These are phyloP conservation scores for Carallia pectinifolia DNA, from an alignment of 345 rosid genomes.

Conservation along the genomic window DNA sequence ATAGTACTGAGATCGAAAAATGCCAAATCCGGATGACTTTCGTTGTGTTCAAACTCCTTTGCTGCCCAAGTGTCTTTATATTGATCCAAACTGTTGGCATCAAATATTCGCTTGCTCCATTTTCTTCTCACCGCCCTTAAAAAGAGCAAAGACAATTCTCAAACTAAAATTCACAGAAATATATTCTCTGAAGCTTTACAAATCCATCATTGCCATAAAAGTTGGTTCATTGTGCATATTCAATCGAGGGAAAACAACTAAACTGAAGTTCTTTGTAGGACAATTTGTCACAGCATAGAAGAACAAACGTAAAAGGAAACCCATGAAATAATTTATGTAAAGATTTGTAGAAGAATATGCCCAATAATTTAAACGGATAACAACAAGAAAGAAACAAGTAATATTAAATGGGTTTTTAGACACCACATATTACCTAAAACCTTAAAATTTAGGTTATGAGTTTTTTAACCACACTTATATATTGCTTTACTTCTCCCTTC, in stretches of 20 bases:
- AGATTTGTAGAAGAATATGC: no score
- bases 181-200: not conserved
- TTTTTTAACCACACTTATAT: no score
- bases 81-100: not conserved
- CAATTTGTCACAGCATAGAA: not conserved
- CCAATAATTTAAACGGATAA: no score
- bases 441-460: no score
- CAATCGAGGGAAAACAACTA: not conserved
- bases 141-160: not conserved
- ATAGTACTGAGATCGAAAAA: conserved; percentile 26
- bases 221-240: no score
- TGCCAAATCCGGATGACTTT: conserved; percentile 17
- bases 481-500: no score
- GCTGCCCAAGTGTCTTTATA: not conserved
- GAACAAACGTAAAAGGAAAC: not conserved
- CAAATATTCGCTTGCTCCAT: not conserved
- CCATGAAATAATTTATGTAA: not conserved
- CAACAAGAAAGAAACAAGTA: no score
- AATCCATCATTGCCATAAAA: not conserved
- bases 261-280: not conserved
- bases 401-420: no score
- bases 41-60: not conserved
- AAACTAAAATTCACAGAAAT: not conserved
- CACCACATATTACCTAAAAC: no score
- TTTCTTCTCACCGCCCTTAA: conserved; percentile 3